Evolutionary conservation across 2,329 filamentous ascomycete species (phyloP).

Genomic region (Xylaria sp.): DNA sequence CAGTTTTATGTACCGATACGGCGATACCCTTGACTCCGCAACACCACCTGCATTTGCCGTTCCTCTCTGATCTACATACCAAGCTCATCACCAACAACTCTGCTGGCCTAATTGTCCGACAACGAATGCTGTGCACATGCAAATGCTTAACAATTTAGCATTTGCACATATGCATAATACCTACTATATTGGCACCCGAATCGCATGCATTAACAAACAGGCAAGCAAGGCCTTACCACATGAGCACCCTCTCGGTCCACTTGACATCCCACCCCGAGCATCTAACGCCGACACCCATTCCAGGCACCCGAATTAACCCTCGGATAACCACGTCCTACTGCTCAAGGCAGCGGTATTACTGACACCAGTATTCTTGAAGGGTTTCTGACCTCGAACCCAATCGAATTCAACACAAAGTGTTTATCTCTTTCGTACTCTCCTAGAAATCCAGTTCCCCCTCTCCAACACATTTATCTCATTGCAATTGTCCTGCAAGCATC

Average conservation of each 20-base stretch:
- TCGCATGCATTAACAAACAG: not conserved
- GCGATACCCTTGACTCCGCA: not conserved
- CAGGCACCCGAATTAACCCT: constrained; percentile 40
- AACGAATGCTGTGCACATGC: not conserved
- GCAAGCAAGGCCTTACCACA: not conserved
- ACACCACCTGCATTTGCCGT: not conserved
- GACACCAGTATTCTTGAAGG: not conserved
- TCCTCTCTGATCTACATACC: not conserved
- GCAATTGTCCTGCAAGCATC: constrained; percentile 11
- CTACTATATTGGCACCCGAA: too few relatives aligned
- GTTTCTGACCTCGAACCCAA: not conserved
- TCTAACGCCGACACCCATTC: constrained; percentile 23
- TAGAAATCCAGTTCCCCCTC: not conserved
- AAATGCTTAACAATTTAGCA: not conserved
- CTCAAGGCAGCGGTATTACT: constrained; percentile 39
- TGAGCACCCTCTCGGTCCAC: constrained; percentile 16
- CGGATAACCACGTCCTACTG: constrained; percentile 13
- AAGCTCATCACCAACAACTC: not conserved
- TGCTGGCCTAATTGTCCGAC: not conserved
- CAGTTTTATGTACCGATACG: not conserved
- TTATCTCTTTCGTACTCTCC: constrained; percentile 12
- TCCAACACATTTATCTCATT: not conserved
- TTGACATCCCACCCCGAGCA: not conserved
- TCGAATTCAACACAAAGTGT: constrained; percentile 4
- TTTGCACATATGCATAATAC: too few relatives aligned